These are phyloP conservation scores for Kazachstania taianensis DNA, from an alignment of 805 yeast genomes.

Conservation along the genomic window DNA sequence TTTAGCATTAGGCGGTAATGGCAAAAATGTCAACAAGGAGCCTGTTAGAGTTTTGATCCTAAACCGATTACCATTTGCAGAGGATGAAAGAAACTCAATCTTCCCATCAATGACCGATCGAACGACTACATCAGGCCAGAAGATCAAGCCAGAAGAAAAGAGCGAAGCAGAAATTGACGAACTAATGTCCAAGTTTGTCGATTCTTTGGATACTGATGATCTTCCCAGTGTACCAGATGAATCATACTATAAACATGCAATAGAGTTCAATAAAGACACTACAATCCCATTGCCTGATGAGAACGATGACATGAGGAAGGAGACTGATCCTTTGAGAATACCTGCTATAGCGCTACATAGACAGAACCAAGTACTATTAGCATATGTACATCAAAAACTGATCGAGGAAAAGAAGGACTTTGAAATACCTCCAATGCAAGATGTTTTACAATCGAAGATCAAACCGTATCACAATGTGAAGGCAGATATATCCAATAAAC, in stretches of 20 bases:
- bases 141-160: slow-evolving; percentile 12
- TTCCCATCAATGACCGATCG: slow-evolving; percentile 34
- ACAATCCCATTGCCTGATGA: background rate
- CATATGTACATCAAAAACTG: slow-evolving; percentile 18
- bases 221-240: background rate
- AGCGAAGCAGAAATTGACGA: slow-evolving; percentile 31
- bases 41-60: slow-evolving; percentile 36
- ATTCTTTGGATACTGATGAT: slow-evolving; percentile 34
- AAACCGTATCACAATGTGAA: slow-evolving; percentile 10
- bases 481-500: background rate
- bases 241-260: background rate
- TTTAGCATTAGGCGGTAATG: no score
- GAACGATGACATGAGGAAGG: no score
- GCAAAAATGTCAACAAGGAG: slow-evolving; percentile 2
- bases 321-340: slow-evolving; percentile 14
- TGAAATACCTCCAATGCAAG: slow-evolving; percentile 24
- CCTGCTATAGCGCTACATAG: slow-evolving; percentile 28
- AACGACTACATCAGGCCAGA: slow-evolving; percentile 25
- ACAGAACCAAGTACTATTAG: slow-evolving; percentile 19
- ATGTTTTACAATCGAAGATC: slow-evolving; percentile 12
- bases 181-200: slow-evolving; percentile 37
- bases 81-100: slow-evolving; percentile 58
- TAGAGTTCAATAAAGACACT: background rate
- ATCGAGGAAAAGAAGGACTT: slow-evolving; percentile 13
- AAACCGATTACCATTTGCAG: slow-evolving; percentile 57